Conservation (phyloP, 108 stramenopile genomes). For the Discostella stelligeroides region DNA sequence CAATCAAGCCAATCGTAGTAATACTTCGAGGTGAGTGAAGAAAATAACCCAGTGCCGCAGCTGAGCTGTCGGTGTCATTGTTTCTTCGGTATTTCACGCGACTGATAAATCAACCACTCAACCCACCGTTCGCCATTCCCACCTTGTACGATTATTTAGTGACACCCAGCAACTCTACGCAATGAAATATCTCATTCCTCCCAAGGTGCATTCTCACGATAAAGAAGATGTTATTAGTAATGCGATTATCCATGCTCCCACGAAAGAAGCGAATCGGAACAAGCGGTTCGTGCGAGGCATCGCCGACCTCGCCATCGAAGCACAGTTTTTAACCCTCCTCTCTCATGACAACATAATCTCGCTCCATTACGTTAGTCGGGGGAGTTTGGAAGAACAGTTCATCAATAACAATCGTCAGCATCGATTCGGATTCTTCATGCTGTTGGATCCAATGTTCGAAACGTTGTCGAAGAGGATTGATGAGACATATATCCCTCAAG, state of each 20-base stretch:
- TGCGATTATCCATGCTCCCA: too few relatives aligned
- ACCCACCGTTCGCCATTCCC: too few relatives aligned
- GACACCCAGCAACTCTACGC: too few relatives aligned
- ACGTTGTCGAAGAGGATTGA: conserved; percentile 30
- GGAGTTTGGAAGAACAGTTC: conserved; percentile 30
- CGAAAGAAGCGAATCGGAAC: too few relatives aligned
- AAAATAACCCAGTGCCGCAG: too few relatives aligned
- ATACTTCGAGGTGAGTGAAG: too few relatives aligned
- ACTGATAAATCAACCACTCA: too few relatives aligned
- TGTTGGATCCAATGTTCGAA: conserved; percentile 39
- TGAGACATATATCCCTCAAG: conserved; percentile 1
- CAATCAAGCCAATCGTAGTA: too few relatives aligned
- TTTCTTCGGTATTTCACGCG: too few relatives aligned
- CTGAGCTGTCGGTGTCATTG: too few relatives aligned
- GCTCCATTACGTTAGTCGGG: conserved; percentile 20
- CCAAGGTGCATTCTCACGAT: neutral
- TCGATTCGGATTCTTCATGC: conserved; percentile 22
- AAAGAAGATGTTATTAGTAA: too few relatives aligned
- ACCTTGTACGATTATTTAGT: too few relatives aligned
- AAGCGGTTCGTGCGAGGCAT: conserved; percentile 34
- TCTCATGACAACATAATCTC: conserved; percentile 29
- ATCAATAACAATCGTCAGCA: conserved; percentile 4
- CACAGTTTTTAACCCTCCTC: conserved; percentile 21
- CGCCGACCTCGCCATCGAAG: conserved; percentile 45
- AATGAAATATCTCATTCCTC: conserved; percentile 20